Evolutionary conservation across 371 early-diverging fungal species (phyloP).

Genomic region (Cokeromyces recurvatus): DNA sequence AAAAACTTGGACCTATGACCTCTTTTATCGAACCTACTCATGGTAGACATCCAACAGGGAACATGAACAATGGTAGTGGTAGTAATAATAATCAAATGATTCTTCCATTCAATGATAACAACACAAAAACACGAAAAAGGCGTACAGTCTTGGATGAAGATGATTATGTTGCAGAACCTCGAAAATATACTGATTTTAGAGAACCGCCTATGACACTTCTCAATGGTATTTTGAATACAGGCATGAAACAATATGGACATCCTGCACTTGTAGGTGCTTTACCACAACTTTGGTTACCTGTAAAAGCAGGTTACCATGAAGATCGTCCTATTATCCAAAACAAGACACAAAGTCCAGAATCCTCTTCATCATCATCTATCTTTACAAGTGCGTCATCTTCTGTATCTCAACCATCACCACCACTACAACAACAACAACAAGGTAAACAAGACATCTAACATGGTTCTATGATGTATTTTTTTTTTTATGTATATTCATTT

Average conservation of each 20-base stretch:
- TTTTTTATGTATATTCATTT: too few relatives aligned
- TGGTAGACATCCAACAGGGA: too few relatives aligned
- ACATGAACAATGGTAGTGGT: not conserved
- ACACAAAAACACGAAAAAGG: constrained; percentile 10
- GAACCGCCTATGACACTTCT: constrained; percentile 75
- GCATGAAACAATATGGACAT: constrained; percentile 67
- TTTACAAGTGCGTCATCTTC: too few relatives aligned
- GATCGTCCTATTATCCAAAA: not conserved
- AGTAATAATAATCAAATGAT: not conserved
- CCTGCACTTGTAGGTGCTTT: constrained; percentile 69
- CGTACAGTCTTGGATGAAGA: constrained; percentile 61
- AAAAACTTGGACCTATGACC: constrained; percentile 40
- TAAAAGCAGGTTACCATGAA: constrained; percentile 20
- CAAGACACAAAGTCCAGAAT: not conserved
- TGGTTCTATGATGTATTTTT: too few relatives aligned
- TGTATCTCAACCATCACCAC: too few relatives aligned
- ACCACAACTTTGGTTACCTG: constrained; percentile 77
- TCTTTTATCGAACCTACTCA: too few relatives aligned
- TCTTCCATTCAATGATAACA: not conserved
- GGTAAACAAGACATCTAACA: too few relatives aligned
- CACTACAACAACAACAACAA: too few relatives aligned
- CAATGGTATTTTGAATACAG: constrained; percentile 69
- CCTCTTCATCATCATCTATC: constrained; percentile 8
- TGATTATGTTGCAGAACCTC: constrained; percentile 62
- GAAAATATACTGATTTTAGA: constrained; percentile 55